phyloP scores from a whole-genome alignment of 495 filamentous ascomycete genomes.

The Lindgomyces ingoldianus region DNA sequence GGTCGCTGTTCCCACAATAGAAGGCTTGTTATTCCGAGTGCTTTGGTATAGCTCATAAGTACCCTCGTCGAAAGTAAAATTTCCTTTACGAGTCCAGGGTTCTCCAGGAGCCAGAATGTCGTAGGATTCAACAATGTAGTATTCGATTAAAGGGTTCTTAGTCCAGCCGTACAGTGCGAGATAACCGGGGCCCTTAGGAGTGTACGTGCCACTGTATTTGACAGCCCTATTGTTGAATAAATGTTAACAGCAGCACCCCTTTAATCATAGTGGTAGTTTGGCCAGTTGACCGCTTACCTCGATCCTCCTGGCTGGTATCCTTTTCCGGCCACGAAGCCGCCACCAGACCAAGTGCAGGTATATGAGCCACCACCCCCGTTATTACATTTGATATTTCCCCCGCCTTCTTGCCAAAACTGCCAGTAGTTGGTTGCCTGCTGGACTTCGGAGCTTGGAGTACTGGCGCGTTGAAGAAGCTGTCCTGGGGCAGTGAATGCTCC shows the following conservation, averaged over 20 bases:
- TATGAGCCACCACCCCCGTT: constrained; percentile 10
- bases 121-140: constrained; percentile 63
- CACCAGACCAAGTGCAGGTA: constrained; percentile 5
- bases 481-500: constrained; percentile 8
- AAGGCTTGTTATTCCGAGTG: constrained; percentile 45
- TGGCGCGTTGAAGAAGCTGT: too few species aligned
- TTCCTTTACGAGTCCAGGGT: constrained; percentile 9
- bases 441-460: not conserved
- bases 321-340: constrained; percentile 14
- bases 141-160: constrained; percentile 60
- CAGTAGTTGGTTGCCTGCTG: not conserved
- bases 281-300: constrained; percentile 16
- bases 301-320: constrained; percentile 6
- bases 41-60: constrained; percentile 28
- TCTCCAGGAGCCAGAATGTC: constrained; percentile 53
- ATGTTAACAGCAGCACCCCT: not conserved
- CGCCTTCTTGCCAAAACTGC: constrained; percentile 17
- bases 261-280: not conserved
- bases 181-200: constrained; percentile 59
- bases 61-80: constrained; percentile 26
- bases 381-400: constrained; percentile 16
- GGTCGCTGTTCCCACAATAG: constrained; percentile 59
- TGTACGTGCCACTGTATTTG: constrained; percentile 56
- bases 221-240: constrained; percentile 38
- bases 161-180: constrained; percentile 66